Conservation (phyloP, 768 basidiomycete genomes). For the Coprinopsis marcescibilis region DNA sequence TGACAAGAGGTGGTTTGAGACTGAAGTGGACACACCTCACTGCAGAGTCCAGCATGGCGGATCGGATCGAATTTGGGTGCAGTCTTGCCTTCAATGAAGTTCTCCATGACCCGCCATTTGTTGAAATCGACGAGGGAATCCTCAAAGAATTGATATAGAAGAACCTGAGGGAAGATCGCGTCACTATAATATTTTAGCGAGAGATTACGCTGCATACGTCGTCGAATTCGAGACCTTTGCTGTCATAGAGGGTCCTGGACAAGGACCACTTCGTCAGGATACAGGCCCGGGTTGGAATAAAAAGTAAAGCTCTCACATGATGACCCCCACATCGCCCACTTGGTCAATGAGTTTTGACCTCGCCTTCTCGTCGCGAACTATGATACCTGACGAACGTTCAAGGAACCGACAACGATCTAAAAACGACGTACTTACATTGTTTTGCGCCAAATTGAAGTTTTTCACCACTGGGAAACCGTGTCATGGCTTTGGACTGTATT, state of each 20-base stretch:
- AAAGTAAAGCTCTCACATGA: constrained; percentile 38
- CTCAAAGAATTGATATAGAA: constrained; percentile 70
- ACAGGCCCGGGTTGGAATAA: too few relatives aligned
- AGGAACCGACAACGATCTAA: neutral
- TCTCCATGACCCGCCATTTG: constrained; percentile 58
- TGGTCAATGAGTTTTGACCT: constrained; percentile 39
- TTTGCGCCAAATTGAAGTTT: constrained; percentile 55
- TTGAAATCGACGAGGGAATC: constrained; percentile 47
- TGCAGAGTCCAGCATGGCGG: constrained; percentile 51
- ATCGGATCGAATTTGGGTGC: constrained; percentile 45
- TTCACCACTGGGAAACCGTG: constrained; percentile 29
- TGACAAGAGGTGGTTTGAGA: neutral
- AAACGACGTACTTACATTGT: constrained; percentile 42
- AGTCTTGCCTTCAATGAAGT: constrained; percentile 24
- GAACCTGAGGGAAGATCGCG: constrained; percentile 40
- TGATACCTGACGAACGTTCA: constrained; percentile 42
- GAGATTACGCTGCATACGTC: constrained; percentile 33
- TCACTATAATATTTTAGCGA: neutral
- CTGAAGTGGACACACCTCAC: constrained; percentile 36
- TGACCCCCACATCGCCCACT: constrained; percentile 53
- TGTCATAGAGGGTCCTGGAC: constrained; percentile 50
- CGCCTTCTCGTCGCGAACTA: constrained; percentile 58
- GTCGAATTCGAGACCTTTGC: constrained; percentile 64
- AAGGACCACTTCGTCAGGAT: neutral
- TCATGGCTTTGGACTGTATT: too few relatives aligned